Evolutionary conservation across 257 asterid genomes (phyloP), one percentile per base, ranked within the genome.

Genomic region (Penstemon newberryi): DNA sequence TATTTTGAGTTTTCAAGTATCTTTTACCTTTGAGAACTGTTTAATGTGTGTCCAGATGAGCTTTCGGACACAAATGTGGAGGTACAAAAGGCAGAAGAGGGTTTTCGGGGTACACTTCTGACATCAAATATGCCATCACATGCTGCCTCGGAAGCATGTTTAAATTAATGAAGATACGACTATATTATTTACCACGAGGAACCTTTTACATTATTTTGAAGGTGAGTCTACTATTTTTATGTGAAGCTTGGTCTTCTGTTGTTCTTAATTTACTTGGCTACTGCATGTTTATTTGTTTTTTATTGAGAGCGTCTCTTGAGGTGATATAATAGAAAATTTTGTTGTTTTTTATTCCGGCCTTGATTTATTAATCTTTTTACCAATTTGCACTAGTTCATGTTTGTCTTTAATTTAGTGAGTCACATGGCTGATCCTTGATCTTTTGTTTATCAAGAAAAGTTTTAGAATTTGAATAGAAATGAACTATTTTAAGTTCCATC

Each of bases 91-190:
- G 75, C 81, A 37, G 99, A 91, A 78, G 96, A 77, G 74, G 99
- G 99, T 58, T 94, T 94, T 69, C 92, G 99, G 56, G 99, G 97
- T 72, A 89, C 99, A 57, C 96, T 94, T 74, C 91, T 94, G 66
- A 60, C 97, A 54, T 93, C 99, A 67, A 78, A 82, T 68, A 74
- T 87, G 73, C 79, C 96, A 55, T 70, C 91, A 37, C 96, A 74
- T 67, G 79, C 77, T 10, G 81, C 83, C 65, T 81, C 90, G 36
- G 93, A 86, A 83, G 87, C 90, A 66, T 86, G 93, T 77, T 71
- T 60, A 51, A 92, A 86, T 73, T 84, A 66, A 73, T 71, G 53
- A 63, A 70, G 19, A 66, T 66, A 40, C 47, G 38, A 47, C 44
- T 57, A 10, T 76, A 70, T 68, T 64, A 57, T 63, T 44, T 15